Base-by-base conservation (phyloP, 2,329 filamentous ascomycete species). In the Colletotrichum spinosum region DNA sequence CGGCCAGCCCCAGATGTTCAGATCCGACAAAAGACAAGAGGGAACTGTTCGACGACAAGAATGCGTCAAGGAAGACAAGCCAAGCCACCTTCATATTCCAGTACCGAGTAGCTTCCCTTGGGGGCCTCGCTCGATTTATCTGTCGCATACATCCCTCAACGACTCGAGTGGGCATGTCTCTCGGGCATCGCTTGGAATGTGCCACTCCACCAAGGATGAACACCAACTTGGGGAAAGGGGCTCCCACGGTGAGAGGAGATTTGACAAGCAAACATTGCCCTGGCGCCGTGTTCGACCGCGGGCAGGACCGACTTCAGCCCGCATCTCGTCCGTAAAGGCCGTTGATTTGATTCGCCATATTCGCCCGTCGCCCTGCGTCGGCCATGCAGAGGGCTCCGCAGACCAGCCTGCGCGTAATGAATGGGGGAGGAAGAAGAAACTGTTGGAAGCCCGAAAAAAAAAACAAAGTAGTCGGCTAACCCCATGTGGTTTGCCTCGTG, bases 401-500 rank as follows among this genome's bases (percentile, higher is more conserved):
- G 12, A 41, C 15, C 34, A 11, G 25, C 15, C 13, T 6, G 42
- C 34, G 15, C 34, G 45, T 25, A 42, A 55, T 48, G 12, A 33
- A 52, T 3, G 2, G 7, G 45, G 35, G 25, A 25, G 11, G 55
- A 65, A 45, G 61, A 65, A 57, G 13, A 65, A 61, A n/a, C 25
- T 37, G 4, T 46, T 55, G 34, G 48, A 38, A 39, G 45, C 15
- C 17, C 17, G 2, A 45, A 51, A 55, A 55, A 45, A 51, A 55
- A 55, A 46, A 3, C 12, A 51, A 44, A 42, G 5, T 17, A 12
- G 33, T 41, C 41, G 25, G 12, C 54, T n/a, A 49, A 39, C n/a
- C 34, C 15, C n/a, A 48, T n/a, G 25, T 8, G 9, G 13, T 15
- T 48, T 25, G 15, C 13, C 8, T 37, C 15, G n/a, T 10, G 9